Base-by-base conservation (phyloP, 2,329 filamentous ascomycete genomes). In the Fusarium nygamai region DNA sequence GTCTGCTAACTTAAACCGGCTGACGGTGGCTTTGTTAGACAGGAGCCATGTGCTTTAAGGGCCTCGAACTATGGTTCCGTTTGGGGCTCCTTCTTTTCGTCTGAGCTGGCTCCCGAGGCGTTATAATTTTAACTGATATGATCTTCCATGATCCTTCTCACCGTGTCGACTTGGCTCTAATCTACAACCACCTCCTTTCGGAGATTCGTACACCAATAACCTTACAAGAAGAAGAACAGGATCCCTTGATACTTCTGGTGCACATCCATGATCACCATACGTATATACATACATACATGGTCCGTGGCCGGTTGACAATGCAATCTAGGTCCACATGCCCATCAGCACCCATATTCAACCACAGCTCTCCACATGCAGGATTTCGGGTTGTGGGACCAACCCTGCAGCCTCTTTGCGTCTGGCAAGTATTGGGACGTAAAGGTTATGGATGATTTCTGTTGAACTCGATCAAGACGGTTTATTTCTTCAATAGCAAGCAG, bases 301-400 rank as follows among this genome's bases (percentile, higher is more conserved):
- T 69, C 71, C 66, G 61, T 65, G 29, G 66, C 68, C 60, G 64
- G 67, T 76, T 57, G 72, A 61, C 64, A 78, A 76, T 76, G 64
- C 73, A 73, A 75, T 77, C 67, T 34, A 71, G 75, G 76, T 72
- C 75, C 76, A 78, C 76, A 73, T 72, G 67, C 57, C 76, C 67
- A 58, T 73, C 73, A 70, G 64, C 67, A 73, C 75, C 71, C 71
- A 73, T 60, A 56, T 36, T 36, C 43, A 41, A 57, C 44, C 34
- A 61, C 41, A 43, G n/a, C 44, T 43, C 53, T 53, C 51, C 41
- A 71, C 36, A 70, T 64, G 44, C 33, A 51, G 64, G 71, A 56
- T 68, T 74, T 72, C 76, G 71, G 70, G 67, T 71, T 67, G 76
- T 78, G 74, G 75, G 59, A 72, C 74, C 54, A 72, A 61, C 71